phyloP scores from a whole-genome alignment of 495 filamentous ascomycete genomes.

The Penicillium canariense region DNA sequence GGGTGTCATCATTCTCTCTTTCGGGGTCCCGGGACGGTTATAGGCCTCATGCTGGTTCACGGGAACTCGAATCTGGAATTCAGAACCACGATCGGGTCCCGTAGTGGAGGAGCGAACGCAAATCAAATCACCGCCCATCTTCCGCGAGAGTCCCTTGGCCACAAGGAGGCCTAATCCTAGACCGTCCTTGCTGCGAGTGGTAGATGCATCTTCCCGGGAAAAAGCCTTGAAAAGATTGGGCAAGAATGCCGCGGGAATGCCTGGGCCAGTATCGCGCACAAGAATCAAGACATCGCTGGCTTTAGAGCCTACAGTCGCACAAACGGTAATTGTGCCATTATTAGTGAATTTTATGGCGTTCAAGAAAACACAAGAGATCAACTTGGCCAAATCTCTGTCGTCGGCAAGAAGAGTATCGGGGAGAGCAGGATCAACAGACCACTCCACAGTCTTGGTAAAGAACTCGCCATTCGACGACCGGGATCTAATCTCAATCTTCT shows the following conservation, averaged over 20 bases:
- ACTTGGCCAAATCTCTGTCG: conserved; percentile 69
- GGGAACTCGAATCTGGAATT: conserved; percentile 72
- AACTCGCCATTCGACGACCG: conserved; percentile 57
- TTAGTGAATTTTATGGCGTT: conserved; percentile 84
- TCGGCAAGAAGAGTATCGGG: conserved; percentile 68
- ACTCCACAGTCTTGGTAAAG: conserved; percentile 61
- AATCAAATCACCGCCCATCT: conserved; percentile 71
- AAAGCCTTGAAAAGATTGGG: conserved; percentile 75
- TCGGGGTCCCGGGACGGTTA: conserved; percentile 41
- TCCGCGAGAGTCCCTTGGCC: conserved; percentile 71
- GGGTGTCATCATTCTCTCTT: conserved; percentile 27
- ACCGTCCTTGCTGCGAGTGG: conserved; percentile 69
- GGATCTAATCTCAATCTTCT: conserved; percentile 63
- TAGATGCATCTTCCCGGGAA: conserved; percentile 68
- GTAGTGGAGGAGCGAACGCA: conserved; percentile 67
- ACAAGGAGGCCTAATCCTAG: conserved; percentile 73
- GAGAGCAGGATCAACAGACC: conserved; percentile 62
- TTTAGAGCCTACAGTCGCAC: conserved; percentile 49
- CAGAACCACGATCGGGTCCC: conserved; percentile 65
- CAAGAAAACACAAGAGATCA: conserved; percentile 70
- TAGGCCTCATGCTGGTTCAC: conserved; percentile 49
- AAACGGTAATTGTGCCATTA: conserved; percentile 61
- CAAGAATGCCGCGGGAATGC: conserved; percentile 67
- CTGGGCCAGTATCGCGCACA: conserved; percentile 68
- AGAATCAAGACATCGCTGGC: conserved; percentile 57